Conservation (phyloP, 2,329 filamentous ascomycete genomes). For the Fusarium sp. region DNA sequence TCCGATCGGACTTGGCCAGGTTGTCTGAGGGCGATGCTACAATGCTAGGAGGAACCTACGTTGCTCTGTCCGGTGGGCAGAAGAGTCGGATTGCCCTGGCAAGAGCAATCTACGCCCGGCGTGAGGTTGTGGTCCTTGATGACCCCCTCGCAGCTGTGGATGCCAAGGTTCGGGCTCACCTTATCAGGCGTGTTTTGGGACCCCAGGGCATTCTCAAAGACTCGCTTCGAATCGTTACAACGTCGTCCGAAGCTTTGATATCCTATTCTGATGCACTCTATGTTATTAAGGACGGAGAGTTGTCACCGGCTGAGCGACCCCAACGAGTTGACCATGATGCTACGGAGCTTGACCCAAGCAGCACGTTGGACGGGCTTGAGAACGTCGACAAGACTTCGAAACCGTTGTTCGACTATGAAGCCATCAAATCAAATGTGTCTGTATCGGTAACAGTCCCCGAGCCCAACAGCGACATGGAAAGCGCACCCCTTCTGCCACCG, state of each 20-base stretch:
- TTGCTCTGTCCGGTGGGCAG: neutral
- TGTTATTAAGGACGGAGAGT: neutral
- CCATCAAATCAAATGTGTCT: neutral
- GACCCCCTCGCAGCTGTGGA: neutral
- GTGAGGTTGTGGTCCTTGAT: neutral
- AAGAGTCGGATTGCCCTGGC: neutral
- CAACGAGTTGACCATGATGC: neutral
- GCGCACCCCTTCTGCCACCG: neutral
- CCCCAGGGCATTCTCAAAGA: neutral
- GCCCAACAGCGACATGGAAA: neutral
- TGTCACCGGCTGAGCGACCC: neutral
- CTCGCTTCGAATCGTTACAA: neutral
- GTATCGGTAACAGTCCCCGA: neutral
- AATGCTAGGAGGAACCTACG: neutral
- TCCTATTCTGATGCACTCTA: neutral
- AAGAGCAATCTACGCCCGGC: neutral
- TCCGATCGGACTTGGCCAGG: neutral
- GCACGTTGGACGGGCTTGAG: fast-evolving
- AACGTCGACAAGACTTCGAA: neutral
- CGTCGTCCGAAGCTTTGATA: neutral
- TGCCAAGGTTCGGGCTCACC: neutral
- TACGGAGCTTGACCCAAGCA: fast-evolving
- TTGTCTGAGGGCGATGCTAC: neutral
- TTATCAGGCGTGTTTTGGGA: neutral
- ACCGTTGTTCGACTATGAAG: neutral